Evolutionary conservation across 2,329 filamentous ascomycete species (phyloP).

Genomic region (Fonsecaea monophora): DNA sequence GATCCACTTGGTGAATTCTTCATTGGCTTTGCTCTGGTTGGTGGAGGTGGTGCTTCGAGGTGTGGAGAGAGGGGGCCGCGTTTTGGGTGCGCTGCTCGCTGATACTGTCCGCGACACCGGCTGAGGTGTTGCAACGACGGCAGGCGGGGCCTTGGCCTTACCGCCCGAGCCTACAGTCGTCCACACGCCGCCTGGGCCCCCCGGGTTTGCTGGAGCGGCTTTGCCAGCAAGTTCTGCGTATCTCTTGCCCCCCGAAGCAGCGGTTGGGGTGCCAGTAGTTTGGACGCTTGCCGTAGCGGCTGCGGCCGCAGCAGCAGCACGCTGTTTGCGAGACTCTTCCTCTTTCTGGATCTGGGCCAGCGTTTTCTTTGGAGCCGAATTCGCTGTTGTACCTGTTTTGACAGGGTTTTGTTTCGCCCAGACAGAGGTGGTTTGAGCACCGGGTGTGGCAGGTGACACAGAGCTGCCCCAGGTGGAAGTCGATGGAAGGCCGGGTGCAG

Average conservation of each 20-base stretch:
- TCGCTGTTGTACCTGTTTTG: constrained; percentile 49
- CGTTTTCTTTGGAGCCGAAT: constrained; percentile 74
- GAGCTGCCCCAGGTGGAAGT: constrained; percentile 86
- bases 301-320: constrained; percentile 61
- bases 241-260: constrained; percentile 71
- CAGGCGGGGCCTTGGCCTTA: constrained; percentile 78
- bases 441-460: constrained; percentile 71
- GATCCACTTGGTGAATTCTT: constrained; percentile 95
- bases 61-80: constrained; percentile 63
- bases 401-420: constrained; percentile 59
- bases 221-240: constrained; percentile 96
- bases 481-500: constrained; percentile 80
- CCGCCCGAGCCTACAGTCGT: constrained; percentile 93
- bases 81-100: constrained; percentile 50
- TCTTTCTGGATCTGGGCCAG: constrained; percentile 96
- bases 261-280: constrained; percentile 51
- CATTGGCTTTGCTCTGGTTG: constrained; percentile 70
- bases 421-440: constrained; percentile 49
- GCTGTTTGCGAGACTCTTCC: constrained; percentile 88
- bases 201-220: constrained; percentile 56
- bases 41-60: constrained; percentile 52
- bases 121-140: constrained; percentile 57
- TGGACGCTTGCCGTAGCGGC: constrained; percentile 53
- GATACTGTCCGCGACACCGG: constrained; percentile 56
- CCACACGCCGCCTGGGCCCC: constrained; percentile 71